Percentiles rank a stretch among this genome's conserved stretches.
phyloP scores from a whole-genome alignment of 2,329 filamentous ascomycete species.

The Colletotrichum karsti region DNA sequence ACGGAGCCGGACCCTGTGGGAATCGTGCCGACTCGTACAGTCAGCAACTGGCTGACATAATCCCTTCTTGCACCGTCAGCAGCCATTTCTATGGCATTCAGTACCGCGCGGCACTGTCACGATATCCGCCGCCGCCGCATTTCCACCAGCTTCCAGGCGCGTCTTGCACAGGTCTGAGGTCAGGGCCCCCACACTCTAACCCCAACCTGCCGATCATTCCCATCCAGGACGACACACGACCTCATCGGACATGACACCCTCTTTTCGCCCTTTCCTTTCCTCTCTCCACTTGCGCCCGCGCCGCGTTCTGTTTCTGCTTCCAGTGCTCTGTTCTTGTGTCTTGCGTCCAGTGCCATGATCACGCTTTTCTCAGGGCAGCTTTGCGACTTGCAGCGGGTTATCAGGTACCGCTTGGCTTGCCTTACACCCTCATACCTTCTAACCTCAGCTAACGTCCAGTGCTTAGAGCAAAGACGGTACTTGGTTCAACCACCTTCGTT shows the following conservation, averaged over 20 bases:
- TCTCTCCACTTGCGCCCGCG: not conserved
- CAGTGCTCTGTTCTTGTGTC: not conserved
- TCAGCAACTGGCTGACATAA: not conserved
- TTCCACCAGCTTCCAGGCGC: not conserved
- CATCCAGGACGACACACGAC: constrained; percentile 27
- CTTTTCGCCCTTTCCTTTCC: constrained; percentile 1
- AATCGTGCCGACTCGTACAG: not conserved
- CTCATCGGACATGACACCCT: constrained; percentile 29
- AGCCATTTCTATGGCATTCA: too few relatives aligned
- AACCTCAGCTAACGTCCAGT: too few relatives aligned
- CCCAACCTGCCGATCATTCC: constrained; percentile 28
- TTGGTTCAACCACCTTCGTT: not conserved
- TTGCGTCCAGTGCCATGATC: not conserved
- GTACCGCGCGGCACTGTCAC: not conserved
- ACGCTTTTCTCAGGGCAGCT: not conserved
- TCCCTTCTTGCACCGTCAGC: not conserved
- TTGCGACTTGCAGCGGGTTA: not conserved
- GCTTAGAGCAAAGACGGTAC: too few relatives aligned
- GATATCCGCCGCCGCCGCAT: not conserved
- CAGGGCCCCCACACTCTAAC: constrained; percentile 14
- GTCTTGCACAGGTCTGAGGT: constrained; percentile 30
- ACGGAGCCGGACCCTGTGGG: not conserved
- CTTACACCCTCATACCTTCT: too few relatives aligned
- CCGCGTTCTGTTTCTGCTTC: not conserved
- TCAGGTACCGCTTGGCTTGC: not conserved